A percentile compares a stretch with the other conserved stretches of the same genome.
Evolutionary conservation across 495 filamentous ascomycete species (phyloP).

Genomic region (Hypomontagnella monticulosa): DNA sequence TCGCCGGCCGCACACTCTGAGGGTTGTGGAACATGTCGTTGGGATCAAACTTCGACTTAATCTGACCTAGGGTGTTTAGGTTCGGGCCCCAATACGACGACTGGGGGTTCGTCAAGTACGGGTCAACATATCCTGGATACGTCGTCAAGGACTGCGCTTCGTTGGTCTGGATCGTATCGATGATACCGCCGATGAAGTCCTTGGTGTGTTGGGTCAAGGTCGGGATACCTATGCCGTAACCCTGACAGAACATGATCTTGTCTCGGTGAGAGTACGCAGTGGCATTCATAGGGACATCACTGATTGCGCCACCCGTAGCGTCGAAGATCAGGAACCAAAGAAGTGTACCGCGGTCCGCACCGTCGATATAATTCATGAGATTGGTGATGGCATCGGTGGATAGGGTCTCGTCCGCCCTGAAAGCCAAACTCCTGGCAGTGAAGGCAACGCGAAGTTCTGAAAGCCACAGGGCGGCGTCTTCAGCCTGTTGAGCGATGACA

Average conservation of each 20-base stretch:
- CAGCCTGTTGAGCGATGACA: conserved; percentile 58
- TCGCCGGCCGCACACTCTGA: conserved; percentile 61
- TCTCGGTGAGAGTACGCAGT: conserved; percentile 69
- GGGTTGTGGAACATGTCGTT: conserved; percentile 69
- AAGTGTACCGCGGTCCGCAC: conserved; percentile 55
- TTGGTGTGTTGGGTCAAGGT: conserved; percentile 50
- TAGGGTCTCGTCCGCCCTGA: conserved; percentile 58
- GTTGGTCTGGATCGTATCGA: conserved; percentile 50
- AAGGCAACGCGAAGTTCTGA: conserved; percentile 60
- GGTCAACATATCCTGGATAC: conserved; percentile 81
- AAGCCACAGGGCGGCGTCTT: conserved; percentile 57
- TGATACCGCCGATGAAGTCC: conserved; percentile 61
- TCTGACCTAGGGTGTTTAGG: conserved; percentile 54
- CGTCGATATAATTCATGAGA: conserved; percentile 63
- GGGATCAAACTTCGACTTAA: conserved; percentile 68
- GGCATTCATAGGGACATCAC: conserved; percentile 53
- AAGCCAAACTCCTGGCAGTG: conserved; percentile 63
- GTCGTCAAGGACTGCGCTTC: conserved; percentile 54
- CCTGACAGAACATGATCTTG: conserved; percentile 67
- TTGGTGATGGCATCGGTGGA: conserved; percentile 49
- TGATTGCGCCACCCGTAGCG: conserved; percentile 64
- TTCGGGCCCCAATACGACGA: conserved; percentile 66
- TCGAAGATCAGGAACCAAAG: conserved; percentile 68
- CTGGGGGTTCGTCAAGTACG: conserved; percentile 59
- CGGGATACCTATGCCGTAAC: conserved; percentile 64